A percentile compares a stretch with the other conserved stretches of the same genome.
These are phyloP conservation scores for Passalora sequoiae DNA, from an alignment of 2,329 filamentous ascomycete species.

Conservation along the genomic window DNA sequence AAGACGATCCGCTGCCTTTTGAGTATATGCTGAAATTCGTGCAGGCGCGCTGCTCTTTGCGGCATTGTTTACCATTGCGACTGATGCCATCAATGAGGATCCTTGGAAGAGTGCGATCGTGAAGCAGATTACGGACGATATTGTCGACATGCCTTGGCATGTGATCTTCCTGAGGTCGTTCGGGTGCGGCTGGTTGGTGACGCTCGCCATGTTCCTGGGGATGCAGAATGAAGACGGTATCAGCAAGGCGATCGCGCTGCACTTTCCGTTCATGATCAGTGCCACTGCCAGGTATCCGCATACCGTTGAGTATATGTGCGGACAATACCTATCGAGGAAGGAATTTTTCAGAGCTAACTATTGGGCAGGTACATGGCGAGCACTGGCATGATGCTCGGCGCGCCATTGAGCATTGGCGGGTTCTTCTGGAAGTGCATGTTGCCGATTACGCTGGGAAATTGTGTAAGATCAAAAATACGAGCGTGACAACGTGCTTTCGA, in stretches of 20 bases:
- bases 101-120: constrained; percentile 22
- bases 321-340: too few relatives aligned
- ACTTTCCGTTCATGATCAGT: constrained; percentile 28
- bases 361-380: constrained; percentile 19
- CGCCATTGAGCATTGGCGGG: constrained; percentile 19
- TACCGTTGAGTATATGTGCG: constrained; percentile 30
- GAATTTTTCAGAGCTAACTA: too few relatives aligned
- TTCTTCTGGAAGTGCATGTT: constrained; percentile 29
- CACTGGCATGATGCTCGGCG: constrained; percentile 25
- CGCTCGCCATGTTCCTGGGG: constrained; percentile 29
- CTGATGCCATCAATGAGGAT: constrained; percentile 19
- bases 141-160: constrained; percentile 24
- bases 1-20: too few relatives aligned
- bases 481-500: too few relatives aligned
- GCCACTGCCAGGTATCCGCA: constrained; percentile 27
- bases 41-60: constrained; percentile 19
- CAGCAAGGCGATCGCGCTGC: constrained; percentile 26
- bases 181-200: constrained; percentile 29
- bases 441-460: constrained; percentile 27
- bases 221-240: constrained; percentile 30
- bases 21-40: too few relatives aligned
- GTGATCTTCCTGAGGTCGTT: constrained; percentile 27
- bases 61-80: constrained; percentile 17
- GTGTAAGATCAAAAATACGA: too few relatives aligned
- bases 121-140: constrained; percentile 20